phyloP scores from a whole-genome alignment of 192 early-diverging fungal species.

The Coemansia sp. region DNA sequence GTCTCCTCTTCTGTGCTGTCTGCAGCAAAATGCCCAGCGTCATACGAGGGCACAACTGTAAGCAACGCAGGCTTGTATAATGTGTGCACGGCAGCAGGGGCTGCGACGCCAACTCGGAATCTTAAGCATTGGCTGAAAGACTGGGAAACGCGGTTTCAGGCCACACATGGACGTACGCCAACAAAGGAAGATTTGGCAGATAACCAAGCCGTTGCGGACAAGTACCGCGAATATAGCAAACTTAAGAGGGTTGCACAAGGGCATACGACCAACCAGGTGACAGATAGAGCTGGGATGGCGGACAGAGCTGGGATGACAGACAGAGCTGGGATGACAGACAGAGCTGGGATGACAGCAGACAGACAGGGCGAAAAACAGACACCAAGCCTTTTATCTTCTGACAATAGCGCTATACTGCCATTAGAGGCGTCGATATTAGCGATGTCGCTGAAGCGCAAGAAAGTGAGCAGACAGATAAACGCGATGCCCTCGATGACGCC shows the following conservation, averaged over 20 bases:
- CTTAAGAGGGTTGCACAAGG: constrained; percentile 16
- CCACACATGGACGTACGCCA: constrained; percentile 29
- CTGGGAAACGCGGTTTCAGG: constrained; percentile 43
- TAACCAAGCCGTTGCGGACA: constrained; percentile 30
- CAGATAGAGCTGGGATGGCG: background rate
- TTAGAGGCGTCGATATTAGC: constrained; percentile 31
- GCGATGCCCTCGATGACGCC: background rate
- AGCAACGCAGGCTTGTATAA: background rate
- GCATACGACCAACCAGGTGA: background rate
- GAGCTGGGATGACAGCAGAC: background rate
- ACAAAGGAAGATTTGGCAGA: constrained; percentile 30
- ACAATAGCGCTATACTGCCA: constrained; percentile 11
- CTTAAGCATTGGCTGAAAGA: constrained; percentile 50
- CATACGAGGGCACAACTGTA: background rate
- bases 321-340: too few species aligned
- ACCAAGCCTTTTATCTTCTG: background rate
- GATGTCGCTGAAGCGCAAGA: constrained; percentile 37
- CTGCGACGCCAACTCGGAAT: constrained; percentile 14
- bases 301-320: background rate
- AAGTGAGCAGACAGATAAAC: background rate
- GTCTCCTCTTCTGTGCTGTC: background rate
- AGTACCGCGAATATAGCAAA: constrained; percentile 46
- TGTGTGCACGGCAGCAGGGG: background rate
- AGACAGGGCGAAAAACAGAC: background rate
- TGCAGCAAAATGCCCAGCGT: background rate